Conservation (phyloP, 2,329 filamentous ascomycete species). For the Zelopaecilomyces penicillatus region DNA sequence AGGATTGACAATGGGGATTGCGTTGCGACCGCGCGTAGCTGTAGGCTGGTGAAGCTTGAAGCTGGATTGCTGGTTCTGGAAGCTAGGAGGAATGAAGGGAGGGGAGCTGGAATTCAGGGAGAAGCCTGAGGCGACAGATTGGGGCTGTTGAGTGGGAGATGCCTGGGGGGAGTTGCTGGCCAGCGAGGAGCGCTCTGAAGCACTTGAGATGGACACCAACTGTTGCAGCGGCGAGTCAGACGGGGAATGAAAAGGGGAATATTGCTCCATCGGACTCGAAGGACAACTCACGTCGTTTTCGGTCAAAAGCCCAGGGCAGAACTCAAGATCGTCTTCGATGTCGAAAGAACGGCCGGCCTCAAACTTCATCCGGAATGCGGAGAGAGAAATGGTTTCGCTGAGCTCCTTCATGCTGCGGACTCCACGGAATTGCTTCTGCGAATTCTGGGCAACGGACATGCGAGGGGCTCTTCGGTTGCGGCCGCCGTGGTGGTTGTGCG, state of each 20-base stretch:
- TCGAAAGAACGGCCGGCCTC: constrained; percentile 92
- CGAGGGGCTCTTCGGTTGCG: constrained; percentile 79
- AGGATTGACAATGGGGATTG: constrained; percentile 96
- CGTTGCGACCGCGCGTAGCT: constrained; percentile 82
- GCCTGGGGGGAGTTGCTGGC: constrained; percentile 90
- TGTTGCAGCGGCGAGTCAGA: constrained; percentile 39
- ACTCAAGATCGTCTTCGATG: constrained; percentile 90
- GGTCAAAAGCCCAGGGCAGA: constrained; percentile 85
- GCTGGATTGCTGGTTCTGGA: constrained; percentile 55
- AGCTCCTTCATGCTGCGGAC: constrained; percentile 82
- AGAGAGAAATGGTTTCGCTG: constrained; percentile 66
- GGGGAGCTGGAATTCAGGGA: constrained; percentile 62
- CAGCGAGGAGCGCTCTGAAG: constrained; percentile 88
- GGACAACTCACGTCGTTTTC: constrained; percentile 74
- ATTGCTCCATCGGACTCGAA: constrained; percentile 9
- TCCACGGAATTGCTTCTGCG: constrained; percentile 78
- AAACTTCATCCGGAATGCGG: constrained; percentile 76
- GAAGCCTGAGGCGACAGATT: constrained; percentile 69
- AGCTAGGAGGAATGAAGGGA: constrained; percentile 56
- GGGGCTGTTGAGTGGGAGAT: constrained; percentile 82
- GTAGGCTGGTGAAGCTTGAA: constrained; percentile 86
- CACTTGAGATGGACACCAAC: constrained; percentile 86
- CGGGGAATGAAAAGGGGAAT: constrained; percentile 10
- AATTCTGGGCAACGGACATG: constrained; percentile 70
- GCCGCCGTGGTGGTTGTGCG: constrained; percentile 66